Conservation (phyloP, 306 rosid genomes). For the Astragalus glycyphyllos region DNA sequence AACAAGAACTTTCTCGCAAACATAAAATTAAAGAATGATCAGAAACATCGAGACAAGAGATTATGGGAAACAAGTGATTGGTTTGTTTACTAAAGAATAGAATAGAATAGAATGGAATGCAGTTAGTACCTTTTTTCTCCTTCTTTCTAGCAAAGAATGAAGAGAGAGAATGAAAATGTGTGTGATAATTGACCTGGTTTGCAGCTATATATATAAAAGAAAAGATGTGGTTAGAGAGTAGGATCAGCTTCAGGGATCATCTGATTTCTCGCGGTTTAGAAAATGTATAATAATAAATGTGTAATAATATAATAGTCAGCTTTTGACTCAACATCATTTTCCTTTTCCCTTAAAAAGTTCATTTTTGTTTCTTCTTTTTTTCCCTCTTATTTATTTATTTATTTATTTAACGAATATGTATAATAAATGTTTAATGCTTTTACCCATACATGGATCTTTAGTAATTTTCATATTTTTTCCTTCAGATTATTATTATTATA, state of each 20-base stretch:
- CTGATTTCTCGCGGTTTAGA: conserved; percentile 54
- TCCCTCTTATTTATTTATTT: background rate
- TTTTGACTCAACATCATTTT: conserved; percentile 51
- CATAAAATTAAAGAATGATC: conserved; percentile 37
- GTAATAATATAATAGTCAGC: conserved; percentile 36
- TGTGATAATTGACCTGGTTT: conserved; percentile 52
- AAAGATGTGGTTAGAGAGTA: conserved; percentile 34
- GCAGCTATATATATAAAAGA: conserved; percentile 26
- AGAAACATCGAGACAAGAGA: conserved; percentile 60
- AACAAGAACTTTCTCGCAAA: conserved; percentile 43
- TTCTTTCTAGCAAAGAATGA: conserved; percentile 42
- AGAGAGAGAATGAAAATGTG: conserved; percentile 31
- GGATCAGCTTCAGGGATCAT: conserved; percentile 39
- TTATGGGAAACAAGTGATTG: conserved; percentile 43
- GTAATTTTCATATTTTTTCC: background rate
- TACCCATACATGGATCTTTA: background rate
- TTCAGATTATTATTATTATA: background rate
- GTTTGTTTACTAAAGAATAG: conserved; percentile 14
- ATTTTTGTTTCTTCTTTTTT: conserved; percentile 29
- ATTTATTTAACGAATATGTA: background rate
- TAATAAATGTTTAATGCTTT: no score
- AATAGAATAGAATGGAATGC: conserved; percentile 26
- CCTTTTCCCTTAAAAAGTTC: conserved; percentile 50
- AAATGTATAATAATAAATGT: conserved; percentile 26
- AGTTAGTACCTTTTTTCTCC: conserved; percentile 40